Conservation (phyloP, 257 asterid genomes). For the Jacaranda mimosifolia region DNA sequence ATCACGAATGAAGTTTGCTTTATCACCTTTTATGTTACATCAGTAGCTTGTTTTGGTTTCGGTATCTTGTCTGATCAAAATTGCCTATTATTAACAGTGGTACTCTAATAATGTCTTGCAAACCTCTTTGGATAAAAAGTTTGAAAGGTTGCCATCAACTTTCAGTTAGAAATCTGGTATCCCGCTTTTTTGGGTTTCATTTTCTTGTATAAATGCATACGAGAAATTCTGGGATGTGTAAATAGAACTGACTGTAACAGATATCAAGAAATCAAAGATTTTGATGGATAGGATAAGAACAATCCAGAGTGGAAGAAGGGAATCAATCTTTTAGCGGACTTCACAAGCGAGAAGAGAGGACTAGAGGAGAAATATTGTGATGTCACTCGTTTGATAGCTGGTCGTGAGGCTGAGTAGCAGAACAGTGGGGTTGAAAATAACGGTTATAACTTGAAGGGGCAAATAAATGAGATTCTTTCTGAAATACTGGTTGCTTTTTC, state of each 20-base stretch:
- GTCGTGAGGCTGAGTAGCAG: neutral
- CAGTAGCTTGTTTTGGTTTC: neutral
- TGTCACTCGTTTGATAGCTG: neutral
- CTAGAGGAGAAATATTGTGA: neutral
- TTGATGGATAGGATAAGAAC: neutral
- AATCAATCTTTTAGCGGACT: neutral
- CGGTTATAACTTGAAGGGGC: neutral
- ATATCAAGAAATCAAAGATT: neutral
- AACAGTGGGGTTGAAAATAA: neutral
- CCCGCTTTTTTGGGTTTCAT: neutral
- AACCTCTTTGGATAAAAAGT: neutral
- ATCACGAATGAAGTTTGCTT: constrained; percentile 21
- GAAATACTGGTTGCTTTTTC: neutral
- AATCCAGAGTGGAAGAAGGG: neutral
- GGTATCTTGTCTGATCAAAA: neutral
- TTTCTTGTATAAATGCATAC: neutral
- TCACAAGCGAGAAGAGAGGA: neutral
- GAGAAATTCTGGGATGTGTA: neutral
- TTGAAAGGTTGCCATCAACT: neutral
- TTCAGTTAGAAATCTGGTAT: constrained; percentile 4
- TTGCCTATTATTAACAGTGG: neutral
- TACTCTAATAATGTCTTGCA: neutral
- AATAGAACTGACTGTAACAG: neutral
- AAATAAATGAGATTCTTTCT: neutral
- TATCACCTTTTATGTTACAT: neutral